These are phyloP conservation scores for Filobasidium uniguttulatum DNA, from an alignment of 1,284 basidiomycete genomes.

Conservation along the genomic window DNA sequence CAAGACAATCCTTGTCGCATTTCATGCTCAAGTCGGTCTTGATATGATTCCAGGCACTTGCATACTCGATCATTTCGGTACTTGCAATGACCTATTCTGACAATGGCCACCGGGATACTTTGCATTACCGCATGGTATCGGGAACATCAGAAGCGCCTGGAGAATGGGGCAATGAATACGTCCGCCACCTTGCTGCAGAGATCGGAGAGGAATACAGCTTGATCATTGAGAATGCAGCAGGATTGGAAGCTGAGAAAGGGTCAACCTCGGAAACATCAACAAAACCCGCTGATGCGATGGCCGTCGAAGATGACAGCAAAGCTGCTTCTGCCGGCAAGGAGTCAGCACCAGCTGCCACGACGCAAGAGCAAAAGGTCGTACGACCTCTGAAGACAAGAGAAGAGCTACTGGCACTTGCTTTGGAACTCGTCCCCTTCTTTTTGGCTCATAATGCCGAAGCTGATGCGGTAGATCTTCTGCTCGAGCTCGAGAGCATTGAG, in stretches of 20 bases:
- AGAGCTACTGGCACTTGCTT: constrained; percentile 62
- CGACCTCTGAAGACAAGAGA: constrained; percentile 35
- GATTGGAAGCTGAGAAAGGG: not conserved
- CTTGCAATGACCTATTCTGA: constrained; percentile 99
- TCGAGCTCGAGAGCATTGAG: constrained; percentile 86
- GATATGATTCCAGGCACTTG: constrained; percentile 55
- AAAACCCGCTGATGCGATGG: not conserved
- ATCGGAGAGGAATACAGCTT: constrained; percentile 81
- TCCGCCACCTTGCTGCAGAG: constrained; percentile 90
- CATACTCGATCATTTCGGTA: constrained; percentile 97
- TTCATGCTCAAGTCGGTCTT: not conserved
- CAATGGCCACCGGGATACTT: constrained; percentile 84
- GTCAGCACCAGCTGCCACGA: constrained; percentile 34
- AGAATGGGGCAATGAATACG: constrained; percentile 97
- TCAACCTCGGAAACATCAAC: not conserved
- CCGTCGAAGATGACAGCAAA: not conserved
- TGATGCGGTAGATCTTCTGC: constrained; percentile 89
- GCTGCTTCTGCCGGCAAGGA: constrained; percentile 16
- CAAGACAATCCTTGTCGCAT: not conserved
- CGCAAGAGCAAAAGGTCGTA: constrained; percentile 3
- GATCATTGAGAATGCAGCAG: constrained; percentile 32
- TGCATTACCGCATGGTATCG: constrained; percentile 76
- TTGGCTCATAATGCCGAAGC: constrained; percentile 93
- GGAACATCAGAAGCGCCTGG: constrained; percentile 77
- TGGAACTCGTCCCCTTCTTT: constrained; percentile 82